These are phyloP conservation scores for Trypanosoma lewisi DNA, from an alignment of 208 protist genomes.

Conservation along the genomic window DNA sequence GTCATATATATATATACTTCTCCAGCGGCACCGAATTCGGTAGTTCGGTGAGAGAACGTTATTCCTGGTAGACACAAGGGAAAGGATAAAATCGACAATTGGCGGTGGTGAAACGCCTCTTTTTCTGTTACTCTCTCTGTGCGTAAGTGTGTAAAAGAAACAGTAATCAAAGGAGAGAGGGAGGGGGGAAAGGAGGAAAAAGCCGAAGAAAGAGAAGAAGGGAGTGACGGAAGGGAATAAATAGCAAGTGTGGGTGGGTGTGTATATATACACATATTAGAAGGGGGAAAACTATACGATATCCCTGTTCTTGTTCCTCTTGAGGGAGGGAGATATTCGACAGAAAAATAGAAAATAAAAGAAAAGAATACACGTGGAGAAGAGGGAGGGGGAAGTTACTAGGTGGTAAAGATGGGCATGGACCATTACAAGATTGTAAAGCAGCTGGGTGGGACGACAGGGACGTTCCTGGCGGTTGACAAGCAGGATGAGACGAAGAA, in stretches of 20 bases:
- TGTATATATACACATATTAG: neutral
- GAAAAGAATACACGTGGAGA: slow-evolving; percentile 2
- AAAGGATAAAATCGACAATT: too few species aligned
- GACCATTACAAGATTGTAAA: slow-evolving; percentile 78
- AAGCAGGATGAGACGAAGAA: slow-evolving; percentile 48
- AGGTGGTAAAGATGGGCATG: slow-evolving; percentile 57
- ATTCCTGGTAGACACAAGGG: too few species aligned
- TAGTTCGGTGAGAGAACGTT: too few species aligned
- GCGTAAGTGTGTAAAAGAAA: too few species aligned
- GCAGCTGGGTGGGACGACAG: slow-evolving; percentile 79
- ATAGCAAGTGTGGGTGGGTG: too few species aligned
- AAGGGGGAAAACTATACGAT: too few species aligned
- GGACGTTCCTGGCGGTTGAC: slow-evolving; percentile 64
- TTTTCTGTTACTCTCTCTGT: too few species aligned
- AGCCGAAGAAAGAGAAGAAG: neutral
- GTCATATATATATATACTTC: too few species aligned
- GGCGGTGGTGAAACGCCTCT: too few species aligned
- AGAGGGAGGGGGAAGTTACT: slow-evolving; percentile 14
- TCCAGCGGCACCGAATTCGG: too few species aligned
- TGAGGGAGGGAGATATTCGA: neutral
- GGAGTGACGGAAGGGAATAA: neutral
- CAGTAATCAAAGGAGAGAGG: too few species aligned
- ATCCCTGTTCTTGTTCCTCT: neutral
- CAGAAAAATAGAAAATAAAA: neutral
- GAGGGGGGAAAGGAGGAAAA: too few species aligned